Evolutionary conservation across 805 yeast genomes (phyloP), one percentile per base, ranked within the genome.

Genomic region (Teunomyces barrocoloradensis): DNA sequence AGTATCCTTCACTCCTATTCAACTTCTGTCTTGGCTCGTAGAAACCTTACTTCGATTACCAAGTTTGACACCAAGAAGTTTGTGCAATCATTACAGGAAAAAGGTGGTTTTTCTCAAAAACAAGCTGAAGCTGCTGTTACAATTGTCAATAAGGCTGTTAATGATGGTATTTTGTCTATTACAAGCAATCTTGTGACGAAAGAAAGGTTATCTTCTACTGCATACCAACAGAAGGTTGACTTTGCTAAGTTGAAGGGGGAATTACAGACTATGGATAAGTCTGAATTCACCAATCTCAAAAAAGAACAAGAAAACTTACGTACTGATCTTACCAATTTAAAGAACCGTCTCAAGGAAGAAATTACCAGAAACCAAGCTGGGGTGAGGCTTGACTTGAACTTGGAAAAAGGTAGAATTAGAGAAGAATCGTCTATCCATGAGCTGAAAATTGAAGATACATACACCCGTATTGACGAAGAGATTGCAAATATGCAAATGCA

Each of bases 171-270:
- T 27, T 77, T 78, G 18, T 81, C 85, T 47, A 83, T 89, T 21
- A 82, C 91, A 7, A 75, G 84, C 33, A 86, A 86, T 59, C 69
- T 92, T 47, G 96, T 92, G n/a, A 81, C 90, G 21, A 85, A 89
- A 56, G 97, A 90, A 56, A 82, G 85, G 38, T 76, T 92, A 39
- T 82, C 88, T 27, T 83, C 90, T 54, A 79, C 90, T 60, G 86
- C 96, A 3, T 94, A 94, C 65, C 96, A 92, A 63, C 98, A 94
- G 59, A 89, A 92, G 57, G 97, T 94, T 28, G 98, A 94, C 62
- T 92, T 94, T 75, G 94, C 97, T 33, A 92, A 92, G 61, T 77
- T 94, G 50, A 85, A 91, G 60, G 96, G 96, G 28, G 98, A 92
- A 64, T 75, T 94, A 36, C 91, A 89, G 57, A 83, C 89, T 43